These are phyloP conservation scores for Themeda triandra DNA, from an alignment of 176 grass and related monocot genomes.

Conservation along the genomic window DNA sequence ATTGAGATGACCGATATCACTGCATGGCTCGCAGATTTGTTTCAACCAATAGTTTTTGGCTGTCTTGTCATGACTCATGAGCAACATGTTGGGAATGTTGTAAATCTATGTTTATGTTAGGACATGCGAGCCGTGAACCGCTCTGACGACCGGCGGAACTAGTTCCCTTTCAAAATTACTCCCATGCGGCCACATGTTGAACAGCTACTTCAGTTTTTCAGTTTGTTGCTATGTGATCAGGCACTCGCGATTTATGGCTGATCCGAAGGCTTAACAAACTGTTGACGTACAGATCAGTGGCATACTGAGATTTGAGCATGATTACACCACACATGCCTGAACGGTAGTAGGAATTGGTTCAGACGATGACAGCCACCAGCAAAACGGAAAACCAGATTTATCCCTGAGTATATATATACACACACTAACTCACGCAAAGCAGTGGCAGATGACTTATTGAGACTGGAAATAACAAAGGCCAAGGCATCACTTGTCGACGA, in stretches of 20 bases:
- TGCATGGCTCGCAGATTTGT: constrained; percentile 3
- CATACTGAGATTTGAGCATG: neutral
- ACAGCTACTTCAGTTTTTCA: neutral
- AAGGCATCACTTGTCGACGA: constrained; percentile 34
- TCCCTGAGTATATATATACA: neutral
- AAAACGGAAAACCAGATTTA: neutral
- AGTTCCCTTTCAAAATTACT: neutral
- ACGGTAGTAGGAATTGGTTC: neutral
- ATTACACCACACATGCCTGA: neutral
- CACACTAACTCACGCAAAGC: neutral
- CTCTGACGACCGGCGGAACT: neutral
- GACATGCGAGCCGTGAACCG: neutral
- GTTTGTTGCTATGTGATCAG: neutral
- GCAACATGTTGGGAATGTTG: neutral
- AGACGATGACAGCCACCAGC: neutral
- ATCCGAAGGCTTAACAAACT: neutral
- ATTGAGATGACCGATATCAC: constrained; percentile 12
- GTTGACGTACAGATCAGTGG: neutral
- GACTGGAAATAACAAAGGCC: neutral
- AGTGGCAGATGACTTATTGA: neutral
- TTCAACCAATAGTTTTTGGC: neutral
- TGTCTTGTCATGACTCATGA: neutral
- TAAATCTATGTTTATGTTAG: neutral
- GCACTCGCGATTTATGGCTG: neutral
- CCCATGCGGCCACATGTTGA: neutral